Evolutionary conservation across 495 filamentous ascomycete genomes (phyloP), one percentile per base, ranked within the genome.

Genomic region (Darksidea phi): DNA sequence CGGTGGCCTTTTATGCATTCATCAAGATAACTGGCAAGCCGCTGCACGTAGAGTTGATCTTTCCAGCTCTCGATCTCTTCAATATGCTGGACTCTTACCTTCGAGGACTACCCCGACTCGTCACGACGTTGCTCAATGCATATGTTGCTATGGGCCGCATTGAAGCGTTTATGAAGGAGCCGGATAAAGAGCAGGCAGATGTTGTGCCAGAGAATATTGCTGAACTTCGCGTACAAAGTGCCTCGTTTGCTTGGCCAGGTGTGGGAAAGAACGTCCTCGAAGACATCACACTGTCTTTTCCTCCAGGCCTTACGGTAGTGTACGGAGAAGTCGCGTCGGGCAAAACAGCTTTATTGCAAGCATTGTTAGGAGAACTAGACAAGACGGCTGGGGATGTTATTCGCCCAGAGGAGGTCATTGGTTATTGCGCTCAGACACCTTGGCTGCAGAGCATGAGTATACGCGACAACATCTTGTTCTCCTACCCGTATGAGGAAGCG

Each of bases 371-470:
- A 0, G 90, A 95, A 67, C 75, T 95, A 13, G 88, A 95, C 66
- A 79, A 79, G 63, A 70, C 80, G 15, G 69, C 71, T 12, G 90
- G 90, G 7, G 75, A 81, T 6, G 79, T 80, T 21, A 70, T 75
- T 10, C 72, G 84, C 15, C 84, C 88, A 2, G 82, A 80, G 23
- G 84, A 87, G 50, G 86, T 86, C 76, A 75, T 93, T 1, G 89
- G 86, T 10, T 95, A 92, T 73, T 92, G 88, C 69, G 84, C 85
- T 1, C 89, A 95, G 66, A 88, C 84, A 3, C 88, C 90, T n/a
- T 95, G 90, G 90, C 77, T 95, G 6, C 88, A 94, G 69, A 93
- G 87, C 66, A 93, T 93, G 89, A 92, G 84, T 59, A 91, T 95
- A 46, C 85, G 86, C 1, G 86, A 93, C 32, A 93, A 93, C 59